phyloP scores from a whole-genome alignment of 2,329 filamentous ascomycete species.

The Paracoccidioides brasiliensis region DNA sequence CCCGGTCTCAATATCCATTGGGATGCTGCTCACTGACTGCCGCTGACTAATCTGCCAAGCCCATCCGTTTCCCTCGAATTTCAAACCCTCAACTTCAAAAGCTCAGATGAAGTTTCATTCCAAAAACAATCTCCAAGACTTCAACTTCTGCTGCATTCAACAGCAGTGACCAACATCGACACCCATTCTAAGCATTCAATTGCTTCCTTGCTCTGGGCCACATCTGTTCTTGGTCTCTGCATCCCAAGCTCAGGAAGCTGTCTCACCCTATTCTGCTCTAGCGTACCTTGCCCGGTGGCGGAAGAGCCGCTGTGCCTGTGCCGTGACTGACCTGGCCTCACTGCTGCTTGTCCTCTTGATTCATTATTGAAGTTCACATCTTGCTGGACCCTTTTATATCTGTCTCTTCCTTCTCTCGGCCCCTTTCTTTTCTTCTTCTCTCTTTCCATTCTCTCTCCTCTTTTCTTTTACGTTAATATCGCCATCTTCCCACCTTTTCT shows the following conservation, averaged over 20 bases:
- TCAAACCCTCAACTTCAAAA: background rate
- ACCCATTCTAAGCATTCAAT: background rate
- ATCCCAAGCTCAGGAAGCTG: background rate
- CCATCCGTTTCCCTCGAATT: background rate
- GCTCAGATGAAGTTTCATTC: background rate
- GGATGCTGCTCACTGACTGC: background rate
- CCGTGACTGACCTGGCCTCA: too few species aligned
- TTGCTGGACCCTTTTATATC: slow-evolving; percentile 3
- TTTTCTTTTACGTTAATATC: too few species aligned
- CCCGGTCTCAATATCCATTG: too few species aligned
- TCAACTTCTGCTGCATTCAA: too few species aligned
- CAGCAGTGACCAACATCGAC: background rate
- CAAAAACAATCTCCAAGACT: background rate
- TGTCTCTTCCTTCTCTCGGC: background rate
- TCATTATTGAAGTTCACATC: background rate
- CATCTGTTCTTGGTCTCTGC: background rate
- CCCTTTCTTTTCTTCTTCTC: background rate
- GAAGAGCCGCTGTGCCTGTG: background rate
- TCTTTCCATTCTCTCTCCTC: background rate
- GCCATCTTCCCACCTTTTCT: background rate
- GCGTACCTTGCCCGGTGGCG: background rate
- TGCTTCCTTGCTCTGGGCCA: background rate
- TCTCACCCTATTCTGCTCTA: background rate
- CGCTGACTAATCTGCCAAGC: background rate
- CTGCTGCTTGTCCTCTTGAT: background rate